These are phyloP conservation scores for Haematococcus lacustris DNA, from an alignment of 139 green algal genomes.

Conservation along the genomic window DNA sequence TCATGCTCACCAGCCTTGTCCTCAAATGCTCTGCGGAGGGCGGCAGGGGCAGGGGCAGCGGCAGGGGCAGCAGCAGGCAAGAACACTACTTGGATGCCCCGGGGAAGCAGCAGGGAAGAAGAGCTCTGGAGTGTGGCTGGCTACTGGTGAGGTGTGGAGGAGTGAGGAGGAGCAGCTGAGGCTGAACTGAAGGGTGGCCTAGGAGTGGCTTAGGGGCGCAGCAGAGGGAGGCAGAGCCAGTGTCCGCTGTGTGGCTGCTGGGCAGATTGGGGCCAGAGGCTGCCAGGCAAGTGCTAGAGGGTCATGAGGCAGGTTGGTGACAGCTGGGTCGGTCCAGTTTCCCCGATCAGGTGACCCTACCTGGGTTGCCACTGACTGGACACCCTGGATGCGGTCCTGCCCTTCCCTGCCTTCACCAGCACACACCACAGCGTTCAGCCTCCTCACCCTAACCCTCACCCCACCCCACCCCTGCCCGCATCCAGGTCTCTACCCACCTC, in stretches of 20 bases:
- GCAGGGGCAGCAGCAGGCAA: not conserved
- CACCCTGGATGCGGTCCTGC: too few relatives aligned
- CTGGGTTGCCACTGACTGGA: not conserved
- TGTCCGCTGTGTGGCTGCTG: too few relatives aligned
- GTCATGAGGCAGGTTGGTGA: too few relatives aligned
- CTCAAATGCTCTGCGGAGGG: conserved; percentile 56
- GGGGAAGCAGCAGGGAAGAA: not conserved
- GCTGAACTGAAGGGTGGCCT: too few relatives aligned
- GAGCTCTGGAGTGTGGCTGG: not conserved
- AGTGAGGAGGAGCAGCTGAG: not conserved
- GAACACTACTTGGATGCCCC: not conserved
- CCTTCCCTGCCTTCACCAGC: not conserved
- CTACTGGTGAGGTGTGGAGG: not conserved
- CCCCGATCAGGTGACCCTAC: not conserved
- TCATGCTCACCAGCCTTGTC: conserved; percentile 75
- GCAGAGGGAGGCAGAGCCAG: too few relatives aligned
- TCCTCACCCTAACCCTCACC: not conserved
- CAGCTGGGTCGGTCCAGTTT: too few relatives aligned
- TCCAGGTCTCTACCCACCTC: conserved; percentile 5
- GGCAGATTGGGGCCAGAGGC: too few relatives aligned
- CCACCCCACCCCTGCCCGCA: too few relatives aligned
- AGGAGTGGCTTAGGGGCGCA: too few relatives aligned
- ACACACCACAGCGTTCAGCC: not conserved
- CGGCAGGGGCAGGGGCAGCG: conserved; percentile 19
- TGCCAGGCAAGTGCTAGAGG: too few relatives aligned